phyloP scores from a whole-genome alignment of 1,284 basidiomycete species.

The Heterobasidion parviporum region DNA sequence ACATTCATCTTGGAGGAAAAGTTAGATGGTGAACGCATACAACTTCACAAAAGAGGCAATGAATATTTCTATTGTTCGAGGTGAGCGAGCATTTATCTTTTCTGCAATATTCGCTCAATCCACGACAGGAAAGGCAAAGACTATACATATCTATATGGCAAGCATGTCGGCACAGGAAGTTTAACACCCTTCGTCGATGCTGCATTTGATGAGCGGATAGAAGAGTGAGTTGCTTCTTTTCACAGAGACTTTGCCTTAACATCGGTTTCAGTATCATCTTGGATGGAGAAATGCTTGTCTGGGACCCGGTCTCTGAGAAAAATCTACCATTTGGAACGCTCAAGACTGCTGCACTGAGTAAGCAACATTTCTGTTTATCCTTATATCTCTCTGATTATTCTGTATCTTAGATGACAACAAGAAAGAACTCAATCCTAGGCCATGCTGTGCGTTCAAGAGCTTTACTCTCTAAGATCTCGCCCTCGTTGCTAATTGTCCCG shows the following conservation, averaged over 20 bases:
- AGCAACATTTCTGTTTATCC: constrained; percentile 11
- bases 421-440: constrained; percentile 66
- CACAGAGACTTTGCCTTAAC: constrained; percentile 1
- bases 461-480: not conserved
- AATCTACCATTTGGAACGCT: constrained; percentile 87
- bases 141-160: constrained; percentile 89
- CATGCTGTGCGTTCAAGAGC: constrained; percentile 66
- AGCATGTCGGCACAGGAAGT: constrained; percentile 71
- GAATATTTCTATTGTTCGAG: constrained; percentile 89
- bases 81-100: constrained; percentile 26
- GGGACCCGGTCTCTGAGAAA: constrained; percentile 82
- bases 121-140: constrained; percentile 78
- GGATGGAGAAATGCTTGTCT: constrained; percentile 96
- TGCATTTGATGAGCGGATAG: constrained; percentile 67
- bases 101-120: not conserved
- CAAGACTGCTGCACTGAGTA: constrained; percentile 83
- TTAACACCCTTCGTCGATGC: constrained; percentile 77
- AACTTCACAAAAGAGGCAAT: constrained; percentile 83
- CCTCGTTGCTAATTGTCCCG: not conserved
- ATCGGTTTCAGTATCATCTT: constrained; percentile 64
- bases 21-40: constrained; percentile 91
- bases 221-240: constrained; percentile 53
- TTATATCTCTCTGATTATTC: not conserved
- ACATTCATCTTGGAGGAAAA: constrained; percentile 92
- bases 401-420: constrained; percentile 52